These are phyloP conservation scores for Sonneratia alba DNA, from an alignment of 345 rosid genomes.

Conservation along the genomic window DNA sequence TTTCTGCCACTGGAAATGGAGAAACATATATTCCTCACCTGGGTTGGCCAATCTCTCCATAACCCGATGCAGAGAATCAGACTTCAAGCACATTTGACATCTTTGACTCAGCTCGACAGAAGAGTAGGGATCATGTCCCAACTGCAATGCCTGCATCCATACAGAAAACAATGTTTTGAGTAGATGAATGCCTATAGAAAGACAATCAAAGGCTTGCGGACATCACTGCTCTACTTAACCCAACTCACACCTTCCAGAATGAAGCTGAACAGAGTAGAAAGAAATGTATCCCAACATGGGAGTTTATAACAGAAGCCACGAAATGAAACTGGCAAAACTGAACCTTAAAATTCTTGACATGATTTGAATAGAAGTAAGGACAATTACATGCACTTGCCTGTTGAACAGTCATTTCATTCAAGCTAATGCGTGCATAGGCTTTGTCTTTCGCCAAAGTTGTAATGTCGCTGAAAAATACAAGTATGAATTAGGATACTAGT, in stretches of 20 bases:
- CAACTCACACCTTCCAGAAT: not conserved
- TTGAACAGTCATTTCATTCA: slow-evolving; percentile 76
- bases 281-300: not conserved
- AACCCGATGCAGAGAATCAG: slow-evolving; percentile 57
- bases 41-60: slow-evolving; percentile 63
- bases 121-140: slow-evolving; percentile 55
- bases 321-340: not conserved
- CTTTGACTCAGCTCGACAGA: slow-evolving; percentile 40
- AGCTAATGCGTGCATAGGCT: slow-evolving; percentile 83
- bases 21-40: slow-evolving; percentile 21
- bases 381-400: slow-evolving; percentile 33
- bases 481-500: not conserved
- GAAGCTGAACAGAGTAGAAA: not conserved
- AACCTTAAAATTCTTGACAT: not conserved
- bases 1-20: not conserved
- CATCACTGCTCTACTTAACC: not conserved
- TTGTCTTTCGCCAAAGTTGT: slow-evolving; percentile 71
- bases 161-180: not conserved
- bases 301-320: not conserved
- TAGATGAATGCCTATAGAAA: not conserved
- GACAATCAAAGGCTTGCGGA: not conserved
- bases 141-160: slow-evolving; percentile 46
- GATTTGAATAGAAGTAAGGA: not conserved
- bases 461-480: slow-evolving; percentile 38
- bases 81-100: slow-evolving; percentile 67